A percentile compares a stretch with the other conserved stretches of the same genome.
Conservation (phyloP, 495 filamentous ascomycete species). For the Penicillium antarcticum region DNA sequence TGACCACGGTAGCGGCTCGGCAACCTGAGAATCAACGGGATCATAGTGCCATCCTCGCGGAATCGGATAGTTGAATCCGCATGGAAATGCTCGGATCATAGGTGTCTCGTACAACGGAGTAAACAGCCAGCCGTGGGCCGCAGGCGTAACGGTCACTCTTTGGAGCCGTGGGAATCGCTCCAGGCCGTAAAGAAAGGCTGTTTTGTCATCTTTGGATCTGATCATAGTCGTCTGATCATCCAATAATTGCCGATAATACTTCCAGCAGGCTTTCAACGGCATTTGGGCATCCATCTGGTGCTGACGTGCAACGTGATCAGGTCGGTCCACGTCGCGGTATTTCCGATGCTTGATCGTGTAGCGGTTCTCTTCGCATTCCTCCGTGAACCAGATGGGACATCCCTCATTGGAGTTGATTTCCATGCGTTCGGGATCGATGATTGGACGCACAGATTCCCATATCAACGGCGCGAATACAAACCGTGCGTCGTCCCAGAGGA, state of each 20-base stretch:
- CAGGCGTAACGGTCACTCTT: slow-evolving; percentile 27
- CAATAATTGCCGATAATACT: slow-evolving; percentile 16
- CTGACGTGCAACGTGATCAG: slow-evolving; percentile 9
- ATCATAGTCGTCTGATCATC: slow-evolving; percentile 20
- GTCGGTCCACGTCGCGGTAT: slow-evolving; percentile 10
- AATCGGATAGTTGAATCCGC: slow-evolving; percentile 29
- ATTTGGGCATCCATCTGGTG: slow-evolving; percentile 10
- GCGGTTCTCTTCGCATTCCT: slow-evolving; percentile 16
- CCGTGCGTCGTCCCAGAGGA: slow-evolving; percentile 17
- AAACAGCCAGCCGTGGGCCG: slow-evolving; percentile 25
- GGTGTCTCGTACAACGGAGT: slow-evolving; percentile 30
- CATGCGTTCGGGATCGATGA: not conserved
- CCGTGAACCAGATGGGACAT: slow-evolving; percentile 19
- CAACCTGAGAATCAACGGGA: not conserved
- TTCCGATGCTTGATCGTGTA: slow-evolving; percentile 5
- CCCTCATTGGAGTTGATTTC: slow-evolving; percentile 8
- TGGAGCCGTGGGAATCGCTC: slow-evolving; percentile 20
- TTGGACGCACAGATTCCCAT: slow-evolving; percentile 2
- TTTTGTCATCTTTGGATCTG: slow-evolving; percentile 11
- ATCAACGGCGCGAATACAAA: slow-evolving; percentile 2
- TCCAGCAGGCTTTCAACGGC: slow-evolving; percentile 13
- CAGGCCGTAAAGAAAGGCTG: slow-evolving; percentile 22
- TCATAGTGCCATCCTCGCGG: slow-evolving; percentile 24
- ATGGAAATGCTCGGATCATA: slow-evolving; percentile 29
- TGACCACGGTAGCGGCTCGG: slow-evolving; percentile 6